These are phyloP conservation scores for Epichloe coenophiala DNA, from an alignment of 2,329 filamentous ascomycete species.

Conservation along the genomic window DNA sequence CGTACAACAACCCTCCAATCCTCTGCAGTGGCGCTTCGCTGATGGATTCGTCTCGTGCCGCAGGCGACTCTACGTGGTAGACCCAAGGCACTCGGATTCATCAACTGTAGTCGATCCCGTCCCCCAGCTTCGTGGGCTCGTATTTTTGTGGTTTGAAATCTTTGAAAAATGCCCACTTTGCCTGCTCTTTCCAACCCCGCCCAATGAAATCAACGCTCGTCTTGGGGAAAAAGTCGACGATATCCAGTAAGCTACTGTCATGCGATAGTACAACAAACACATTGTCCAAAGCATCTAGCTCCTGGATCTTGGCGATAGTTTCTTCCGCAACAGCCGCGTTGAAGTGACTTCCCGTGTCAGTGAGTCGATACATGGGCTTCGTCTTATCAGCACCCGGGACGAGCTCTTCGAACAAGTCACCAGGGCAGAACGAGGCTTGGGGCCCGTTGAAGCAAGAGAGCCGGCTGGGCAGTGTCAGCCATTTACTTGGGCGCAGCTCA, in stretches of 20 bases:
- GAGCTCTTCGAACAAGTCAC: neutral
- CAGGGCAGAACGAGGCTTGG: neutral
- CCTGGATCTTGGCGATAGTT: neutral
- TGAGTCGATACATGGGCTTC: neutral
- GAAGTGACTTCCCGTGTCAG: neutral
- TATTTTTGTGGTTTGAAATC: neutral
- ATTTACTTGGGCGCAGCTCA: conserved; percentile 6
- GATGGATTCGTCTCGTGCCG: too few relatives aligned
- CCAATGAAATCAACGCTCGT: neutral
- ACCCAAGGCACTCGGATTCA: too few relatives aligned
- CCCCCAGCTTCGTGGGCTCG: too few relatives aligned
- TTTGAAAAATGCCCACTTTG: conserved; percentile 1
- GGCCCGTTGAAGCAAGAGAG: neutral
- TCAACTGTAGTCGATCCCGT: too few relatives aligned
- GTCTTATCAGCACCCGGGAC: neutral
- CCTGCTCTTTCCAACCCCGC: neutral
- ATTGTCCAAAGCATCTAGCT: conserved; percentile 1
- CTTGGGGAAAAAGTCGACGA: neutral
- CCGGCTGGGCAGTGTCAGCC: neutral
- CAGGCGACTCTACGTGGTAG: too few relatives aligned
- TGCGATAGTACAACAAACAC: neutral
- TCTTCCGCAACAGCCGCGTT: neutral
- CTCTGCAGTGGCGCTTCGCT: too few relatives aligned
- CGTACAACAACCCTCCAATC: too few relatives aligned
- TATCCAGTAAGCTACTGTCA: neutral